phyloP scores from a whole-genome alignment of 1,284 basidiomycete genomes.

The Gomphus sp. region DNA sequence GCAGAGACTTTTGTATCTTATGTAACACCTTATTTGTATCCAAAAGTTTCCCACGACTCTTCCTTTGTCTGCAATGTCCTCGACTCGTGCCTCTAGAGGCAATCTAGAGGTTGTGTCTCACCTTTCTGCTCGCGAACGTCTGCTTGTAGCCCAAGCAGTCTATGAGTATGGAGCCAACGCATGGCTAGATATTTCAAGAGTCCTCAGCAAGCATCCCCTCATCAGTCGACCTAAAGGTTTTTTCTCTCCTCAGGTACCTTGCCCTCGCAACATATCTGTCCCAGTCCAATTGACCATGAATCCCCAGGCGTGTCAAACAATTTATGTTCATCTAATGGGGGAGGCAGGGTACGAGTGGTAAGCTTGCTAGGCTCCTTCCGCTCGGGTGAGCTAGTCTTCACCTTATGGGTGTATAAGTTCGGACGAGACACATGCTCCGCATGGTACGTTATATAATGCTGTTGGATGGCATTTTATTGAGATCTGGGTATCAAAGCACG shows the following conservation, averaged over 20 bases:
- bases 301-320: constrained; percentile 54
- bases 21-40: constrained; percentile 3
- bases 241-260: constrained; percentile 54
- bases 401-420: constrained; percentile 8
- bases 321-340: constrained; percentile 61
- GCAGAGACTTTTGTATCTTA: neutral
- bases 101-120: constrained; percentile 1
- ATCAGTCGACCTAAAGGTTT: constrained; percentile 50
- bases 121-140: constrained; percentile 38
- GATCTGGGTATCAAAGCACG: constrained; percentile 24
- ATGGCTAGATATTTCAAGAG: constrained; percentile 62
- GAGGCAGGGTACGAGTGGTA: constrained; percentile 62
- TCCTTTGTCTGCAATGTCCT: constrained; percentile 8
- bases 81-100: constrained; percentile 8
- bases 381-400: constrained; percentile 10
- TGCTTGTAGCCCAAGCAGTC: constrained; percentile 77
- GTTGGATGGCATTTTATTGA: neutral
- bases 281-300: constrained; percentile 14
- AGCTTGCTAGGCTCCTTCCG: constrained; percentile 18
- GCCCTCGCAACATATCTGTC: neutral
- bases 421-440: constrained; percentile 8
- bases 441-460: neutral
- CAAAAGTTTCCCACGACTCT: constrained; percentile 4
- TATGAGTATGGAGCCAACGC: constrained; percentile 71
- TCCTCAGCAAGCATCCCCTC: constrained; percentile 61